Evolutionary conservation across 148 eudicot genomes (phyloP).

Genomic region (Fagopyrum homotropicum): DNA sequence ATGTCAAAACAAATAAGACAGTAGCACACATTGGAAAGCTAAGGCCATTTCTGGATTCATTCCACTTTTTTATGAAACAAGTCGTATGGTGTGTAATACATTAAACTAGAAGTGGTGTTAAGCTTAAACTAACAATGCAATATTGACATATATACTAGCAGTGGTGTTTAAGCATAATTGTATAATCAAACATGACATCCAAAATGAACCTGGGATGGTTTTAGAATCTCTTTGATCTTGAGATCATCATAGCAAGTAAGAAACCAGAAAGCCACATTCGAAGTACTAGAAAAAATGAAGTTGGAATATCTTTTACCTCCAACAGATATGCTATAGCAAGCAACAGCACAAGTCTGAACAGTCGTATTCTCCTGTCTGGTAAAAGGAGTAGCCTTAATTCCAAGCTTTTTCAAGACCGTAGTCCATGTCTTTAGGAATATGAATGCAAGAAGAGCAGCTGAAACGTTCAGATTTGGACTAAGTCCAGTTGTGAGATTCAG

Average conservation of each 20-base stretch:
- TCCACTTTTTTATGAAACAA: no score
- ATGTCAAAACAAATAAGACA: no score
- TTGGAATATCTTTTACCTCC: slow-evolving; percentile 36
- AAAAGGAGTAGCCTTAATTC: slow-evolving; percentile 49
- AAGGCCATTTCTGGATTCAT: no score
- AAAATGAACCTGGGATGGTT: neutral
- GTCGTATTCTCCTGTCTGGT: slow-evolving; percentile 82
- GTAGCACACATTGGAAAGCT: no score
- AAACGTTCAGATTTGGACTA: slow-evolving; percentile 63
- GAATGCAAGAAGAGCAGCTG: slow-evolving; percentile 80
- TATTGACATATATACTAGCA: no score
- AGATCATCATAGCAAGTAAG: no score
- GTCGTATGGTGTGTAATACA: no score
- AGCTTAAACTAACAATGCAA: no score
- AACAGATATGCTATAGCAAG: slow-evolving; percentile 73
- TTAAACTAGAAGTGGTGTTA: no score
- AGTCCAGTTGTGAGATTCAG: slow-evolving; percentile 69
- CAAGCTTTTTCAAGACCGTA: slow-evolving; percentile 34
- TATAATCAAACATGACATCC: neutral
- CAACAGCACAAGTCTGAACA: slow-evolving; percentile 81
- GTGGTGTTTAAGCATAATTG: no score
- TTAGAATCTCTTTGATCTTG: no score
- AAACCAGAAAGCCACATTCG: neutral
- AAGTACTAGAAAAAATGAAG: neutral
- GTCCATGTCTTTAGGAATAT: slow-evolving; percentile 54